Conservation (phyloP, 805 yeast species). For the Teunomyces kruisii region DNA sequence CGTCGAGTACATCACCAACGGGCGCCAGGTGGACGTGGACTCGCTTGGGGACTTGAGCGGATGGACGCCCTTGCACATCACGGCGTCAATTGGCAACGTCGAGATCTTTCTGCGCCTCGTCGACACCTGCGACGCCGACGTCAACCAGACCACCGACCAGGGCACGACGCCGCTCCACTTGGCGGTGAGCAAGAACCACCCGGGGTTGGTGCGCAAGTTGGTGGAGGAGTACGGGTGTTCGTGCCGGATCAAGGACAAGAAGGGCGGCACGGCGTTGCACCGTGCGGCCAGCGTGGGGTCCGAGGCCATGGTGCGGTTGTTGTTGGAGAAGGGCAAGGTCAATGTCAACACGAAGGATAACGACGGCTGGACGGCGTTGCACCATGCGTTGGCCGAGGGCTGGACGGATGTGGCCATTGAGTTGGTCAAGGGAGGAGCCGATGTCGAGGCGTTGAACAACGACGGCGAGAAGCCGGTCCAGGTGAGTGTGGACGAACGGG, state of each 20-base stretch:
- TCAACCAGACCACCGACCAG: slow-evolving; percentile 52
- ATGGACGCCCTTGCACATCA: slow-evolving; percentile 88
- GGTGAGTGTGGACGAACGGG: slow-evolving; percentile 36
- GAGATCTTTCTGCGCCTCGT: slow-evolving; percentile 53
- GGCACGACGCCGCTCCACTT: slow-evolving; percentile 77
- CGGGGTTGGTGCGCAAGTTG: slow-evolving; percentile 53
- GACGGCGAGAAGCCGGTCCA: slow-evolving; percentile 50
- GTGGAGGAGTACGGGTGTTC: slow-evolving; percentile 56
- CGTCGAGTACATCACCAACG: slow-evolving; percentile 39
- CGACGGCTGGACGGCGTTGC: slow-evolving; percentile 83
- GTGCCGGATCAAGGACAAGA: slow-evolving; percentile 63
- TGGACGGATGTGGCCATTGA: slow-evolving; percentile 70
- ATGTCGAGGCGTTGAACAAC: slow-evolving; percentile 41
- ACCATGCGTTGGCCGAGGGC: slow-evolving; percentile 90
- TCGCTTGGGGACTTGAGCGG: slow-evolving; percentile 71
- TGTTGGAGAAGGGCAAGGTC: slow-evolving; percentile 53
- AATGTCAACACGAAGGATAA: slow-evolving; percentile 68
- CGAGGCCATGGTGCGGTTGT: slow-evolving; percentile 50
- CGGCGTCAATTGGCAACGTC: slow-evolving; percentile 69
- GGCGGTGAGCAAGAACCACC: slow-evolving; percentile 70
- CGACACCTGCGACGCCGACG: slow-evolving; percentile 49
- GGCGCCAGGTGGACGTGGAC: slow-evolving; percentile 57
- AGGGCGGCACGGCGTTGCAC: slow-evolving; percentile 67
- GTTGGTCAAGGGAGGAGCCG: slow-evolving; percentile 70
- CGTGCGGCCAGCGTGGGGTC: slow-evolving; percentile 84